These are phyloP conservation scores for Lyophyllum shimeji DNA, from an alignment of 768 basidiomycete genomes.

Conservation along the genomic window DNA sequence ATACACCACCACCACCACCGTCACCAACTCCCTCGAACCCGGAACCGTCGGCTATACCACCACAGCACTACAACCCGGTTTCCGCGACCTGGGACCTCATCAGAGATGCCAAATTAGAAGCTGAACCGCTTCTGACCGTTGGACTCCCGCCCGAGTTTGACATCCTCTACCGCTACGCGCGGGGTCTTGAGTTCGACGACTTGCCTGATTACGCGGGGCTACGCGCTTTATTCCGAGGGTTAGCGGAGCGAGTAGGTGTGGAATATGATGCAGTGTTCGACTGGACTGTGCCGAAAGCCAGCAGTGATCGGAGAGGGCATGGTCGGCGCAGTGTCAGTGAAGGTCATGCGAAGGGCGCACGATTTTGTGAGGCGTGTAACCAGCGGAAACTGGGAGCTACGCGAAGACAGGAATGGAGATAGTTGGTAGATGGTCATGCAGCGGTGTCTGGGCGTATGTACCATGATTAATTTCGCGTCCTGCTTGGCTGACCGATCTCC, in stretches of 20 bases:
- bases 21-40: conserved; percentile 20
- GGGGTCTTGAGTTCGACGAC: conserved; percentile 84
- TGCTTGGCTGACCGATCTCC: not conserved
- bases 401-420: conserved; percentile 18
- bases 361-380: conserved; percentile 42
- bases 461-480: not conserved
- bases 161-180: conserved; percentile 76
- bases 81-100: conserved; percentile 77
- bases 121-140: conserved; percentile 66
- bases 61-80: conserved; percentile 49
- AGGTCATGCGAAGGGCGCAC: conserved; percentile 19
- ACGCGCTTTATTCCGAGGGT: conserved; percentile 64
- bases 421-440: not conserved
- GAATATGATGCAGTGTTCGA: conserved; percentile 53
- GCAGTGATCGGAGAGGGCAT: conserved; percentile 13
- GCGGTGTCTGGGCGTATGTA: conserved; percentile 7
- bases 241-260: conserved; percentile 54
- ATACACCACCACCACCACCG: conserved; percentile 28
- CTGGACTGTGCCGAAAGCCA: conserved; percentile 34
- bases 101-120: conserved; percentile 67
- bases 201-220: conserved; percentile 87
- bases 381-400: conserved; percentile 22
- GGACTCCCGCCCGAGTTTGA: conserved; percentile 82
- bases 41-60: conserved; percentile 10
- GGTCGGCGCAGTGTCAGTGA: conserved; percentile 20